Evolutionary conservation across 495 filamentous ascomycete genomes (phyloP).

Genomic region (Cladorrhinum samala): DNA sequence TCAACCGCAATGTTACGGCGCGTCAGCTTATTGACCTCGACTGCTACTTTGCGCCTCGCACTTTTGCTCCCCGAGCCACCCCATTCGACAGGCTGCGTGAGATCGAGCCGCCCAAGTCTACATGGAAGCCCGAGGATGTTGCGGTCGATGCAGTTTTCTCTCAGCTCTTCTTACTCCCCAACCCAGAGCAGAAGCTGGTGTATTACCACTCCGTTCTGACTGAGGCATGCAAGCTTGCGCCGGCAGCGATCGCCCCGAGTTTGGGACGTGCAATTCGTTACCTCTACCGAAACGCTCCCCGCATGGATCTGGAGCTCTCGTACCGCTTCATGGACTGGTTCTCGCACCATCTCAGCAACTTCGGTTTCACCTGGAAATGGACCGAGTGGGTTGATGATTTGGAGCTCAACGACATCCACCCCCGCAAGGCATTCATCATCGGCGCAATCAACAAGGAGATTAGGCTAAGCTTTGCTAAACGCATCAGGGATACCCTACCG

Average conservation of each 20-base stretch:
- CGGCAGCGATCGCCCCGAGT: conserved; percentile 91
- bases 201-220: conserved; percentile 95
- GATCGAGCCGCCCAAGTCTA: conserved; percentile 59
- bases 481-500: conserved; percentile 89
- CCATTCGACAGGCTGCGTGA: conserved; percentile 85
- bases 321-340: conserved; percentile 97
- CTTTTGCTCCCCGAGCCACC: conserved; percentile 87
- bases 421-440: conserved; percentile 85
- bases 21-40: conserved; percentile 90
- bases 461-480: conserved; percentile 88
- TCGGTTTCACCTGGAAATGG: conserved; percentile 99
- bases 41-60: conserved; percentile 81
- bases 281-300: conserved; percentile 71
- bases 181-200: conserved; percentile 85
- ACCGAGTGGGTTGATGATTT: conserved; percentile 93
- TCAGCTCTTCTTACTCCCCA: conserved; percentile 81
- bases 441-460: conserved; percentile 96
- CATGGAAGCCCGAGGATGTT: conserved; percentile 98
- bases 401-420: conserved; percentile 65
- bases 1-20: conserved; percentile 80
- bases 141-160: conserved; percentile 96
- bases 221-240: conserved; percentile 90
- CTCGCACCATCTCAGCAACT: conserved; percentile 94
- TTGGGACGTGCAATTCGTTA: conserved; percentile 90
- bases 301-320: conserved; percentile 78